Evolutionary conservation across 768 basidiomycete genomes (phyloP).

Genomic region (Pisolithus tinctorius): DNA sequence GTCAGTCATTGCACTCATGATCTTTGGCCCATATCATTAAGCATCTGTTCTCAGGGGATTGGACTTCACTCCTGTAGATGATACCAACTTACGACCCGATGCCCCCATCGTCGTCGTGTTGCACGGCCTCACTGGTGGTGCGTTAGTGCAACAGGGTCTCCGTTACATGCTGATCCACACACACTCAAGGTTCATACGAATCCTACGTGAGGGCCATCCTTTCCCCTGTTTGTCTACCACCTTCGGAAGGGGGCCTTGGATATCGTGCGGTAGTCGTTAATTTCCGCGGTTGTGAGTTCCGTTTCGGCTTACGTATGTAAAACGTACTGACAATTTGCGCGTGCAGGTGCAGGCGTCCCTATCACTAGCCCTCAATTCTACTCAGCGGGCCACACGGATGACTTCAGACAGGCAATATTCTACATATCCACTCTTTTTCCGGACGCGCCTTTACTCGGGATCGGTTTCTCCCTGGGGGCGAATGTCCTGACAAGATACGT

Average conservation of each 20-base stretch:
- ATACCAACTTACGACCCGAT: conserved; percentile 12
- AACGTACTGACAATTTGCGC: conserved; percentile 10
- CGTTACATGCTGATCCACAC: conserved; percentile 2
- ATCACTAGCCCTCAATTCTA: conserved; percentile 80
- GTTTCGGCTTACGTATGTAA: conserved; percentile 1
- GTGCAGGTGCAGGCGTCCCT: conserved; percentile 74
- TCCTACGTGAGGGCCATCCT: conserved; percentile 83
- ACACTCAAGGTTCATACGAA: conserved; percentile 70
- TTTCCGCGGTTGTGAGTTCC: conserved; percentile 78
- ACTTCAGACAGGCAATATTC: conserved; percentile 74
- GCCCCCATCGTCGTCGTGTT: conserved; percentile 27
- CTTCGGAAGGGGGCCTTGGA: conserved; percentile 78
- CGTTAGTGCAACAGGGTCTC: neutral
- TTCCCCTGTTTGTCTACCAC: conserved; percentile 60
- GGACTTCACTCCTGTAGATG: conserved; percentile 26
- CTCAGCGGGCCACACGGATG: conserved; percentile 86
- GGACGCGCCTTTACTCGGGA: conserved; percentile 71
- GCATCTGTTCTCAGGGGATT: conserved; percentile 19
- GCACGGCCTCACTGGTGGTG: conserved; percentile 29
- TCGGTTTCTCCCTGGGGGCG: conserved; percentile 93
- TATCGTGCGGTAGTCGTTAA: conserved; percentile 89
- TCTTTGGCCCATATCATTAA: neutral
- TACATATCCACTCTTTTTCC: conserved; percentile 72
- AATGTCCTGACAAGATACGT: conserved; percentile 87
- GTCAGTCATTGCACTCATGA: conserved; percentile 14